Base-by-base conservation (phyloP, 129 eudicot species). In the Saposhnikovia divaricata region DNA sequence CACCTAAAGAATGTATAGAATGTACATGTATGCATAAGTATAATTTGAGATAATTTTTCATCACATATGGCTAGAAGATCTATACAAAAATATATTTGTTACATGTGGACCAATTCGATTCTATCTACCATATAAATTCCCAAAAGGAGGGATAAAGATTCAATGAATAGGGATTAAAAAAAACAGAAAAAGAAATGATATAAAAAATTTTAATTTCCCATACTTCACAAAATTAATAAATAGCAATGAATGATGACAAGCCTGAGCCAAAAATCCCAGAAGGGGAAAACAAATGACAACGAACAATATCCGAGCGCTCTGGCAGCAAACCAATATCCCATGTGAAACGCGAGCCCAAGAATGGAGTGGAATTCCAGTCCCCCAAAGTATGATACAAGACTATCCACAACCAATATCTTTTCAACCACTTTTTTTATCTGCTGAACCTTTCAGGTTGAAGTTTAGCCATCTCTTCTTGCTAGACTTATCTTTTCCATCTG, bases 391-490 rank as follows among this genome's bases (percentile, higher is more conserved):
- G 42, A 31, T 66, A 31, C 42, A 28, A 66, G 31, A 71, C 75
- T 28, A 75, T 77, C 77, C 72, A 46, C 27, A 42, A 79, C 0
- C 72, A 40, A 27, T 12, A 15, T 57, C 25, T 39, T 43, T 81
- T 81, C 77, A 85, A 66, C 78, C 78, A 31, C 82, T 12, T 70
- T 84, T 92, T 80, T 83, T 90, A 75, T 92, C 96, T 28, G 42
- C 42, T 14, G 93, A 89, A 16, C 96, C 89, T 85, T 89, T 93
- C 42, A 88, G 87, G 84, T 89, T 89, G 73, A 93, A 88, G 83
- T 83, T 86, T 79, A 91, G 89, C 98, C 98, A 95, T 85, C 86
- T 92, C 78, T 84, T 92, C 85, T 87, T 92, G 13, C 83, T 9
- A 19, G 90, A 90, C 69, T 90, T 90, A 39, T 90, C 91, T 74